Conservation (phyloP, 305 asterid species). For the Rubia peregrina region DNA sequence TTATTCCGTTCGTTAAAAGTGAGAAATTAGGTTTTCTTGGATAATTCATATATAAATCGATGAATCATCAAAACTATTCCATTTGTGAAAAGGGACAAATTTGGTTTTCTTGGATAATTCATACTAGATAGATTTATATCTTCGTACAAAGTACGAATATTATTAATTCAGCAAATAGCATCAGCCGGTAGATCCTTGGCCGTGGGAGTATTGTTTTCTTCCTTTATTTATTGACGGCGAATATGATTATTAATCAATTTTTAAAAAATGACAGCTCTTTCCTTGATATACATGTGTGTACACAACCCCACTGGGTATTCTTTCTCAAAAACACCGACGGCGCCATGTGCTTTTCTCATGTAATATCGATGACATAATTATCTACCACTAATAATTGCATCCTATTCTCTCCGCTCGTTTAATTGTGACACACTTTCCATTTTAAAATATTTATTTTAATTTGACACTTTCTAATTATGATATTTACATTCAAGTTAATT, state of each 20-base stretch:
- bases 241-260: neutral
- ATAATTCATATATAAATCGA: conserved; percentile 11
- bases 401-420: no score
- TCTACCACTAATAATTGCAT: no score
- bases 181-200: neutral
- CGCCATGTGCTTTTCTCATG: neutral
- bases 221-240: no score
- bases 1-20: neutral
- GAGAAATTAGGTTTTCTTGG: conserved; percentile 7
- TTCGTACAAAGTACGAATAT: neutral
- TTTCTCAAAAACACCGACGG: neutral
- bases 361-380: neutral
- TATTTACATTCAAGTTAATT: no score
- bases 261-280: neutral
- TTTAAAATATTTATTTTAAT: no score
- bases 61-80: conserved; percentile 3
- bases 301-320: neutral
- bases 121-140: neutral
- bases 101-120: conserved; percentile 7
- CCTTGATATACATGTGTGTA: neutral
- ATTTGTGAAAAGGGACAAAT: neutral
- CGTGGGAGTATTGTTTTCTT: neutral
- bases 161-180: neutral
- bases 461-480: no score
- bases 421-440: no score